These are phyloP conservation scores for Plicaturopsis crispa DNA, from an alignment of 768 basidiomycete species.

Conservation along the genomic window DNA sequence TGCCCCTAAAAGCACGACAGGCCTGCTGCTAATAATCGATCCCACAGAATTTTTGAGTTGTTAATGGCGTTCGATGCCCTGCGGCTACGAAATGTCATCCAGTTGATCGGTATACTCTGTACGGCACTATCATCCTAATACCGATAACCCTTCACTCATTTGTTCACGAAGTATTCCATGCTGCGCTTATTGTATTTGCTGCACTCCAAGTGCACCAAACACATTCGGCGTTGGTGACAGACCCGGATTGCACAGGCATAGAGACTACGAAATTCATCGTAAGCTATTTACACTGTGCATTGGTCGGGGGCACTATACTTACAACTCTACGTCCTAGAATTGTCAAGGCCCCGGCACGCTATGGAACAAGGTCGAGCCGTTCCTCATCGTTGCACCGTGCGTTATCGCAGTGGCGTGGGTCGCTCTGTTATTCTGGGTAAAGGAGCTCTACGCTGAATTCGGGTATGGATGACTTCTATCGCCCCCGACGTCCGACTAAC, in stretches of 20 bases:
- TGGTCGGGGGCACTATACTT: too few species aligned
- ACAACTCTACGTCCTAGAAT: too few species aligned
- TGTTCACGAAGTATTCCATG: slow-evolving; percentile 55
- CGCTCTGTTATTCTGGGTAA: slow-evolving; percentile 59
- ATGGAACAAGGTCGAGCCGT: slow-evolving; percentile 51
- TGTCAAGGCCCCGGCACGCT: slow-evolving; percentile 46
- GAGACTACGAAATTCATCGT: slow-evolving; percentile 28
- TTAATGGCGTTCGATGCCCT: slow-evolving; percentile 82
- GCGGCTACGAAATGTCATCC: slow-evolving; percentile 68
- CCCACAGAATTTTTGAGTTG: slow-evolving; percentile 66
- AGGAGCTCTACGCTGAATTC: slow-evolving; percentile 71
- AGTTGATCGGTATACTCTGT: slow-evolving; percentile 70
- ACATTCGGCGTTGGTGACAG: slow-evolving; percentile 44
- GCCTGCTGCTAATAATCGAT: too few species aligned
- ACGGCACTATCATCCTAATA: slow-evolving; percentile 13
- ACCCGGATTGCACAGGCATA: slow-evolving; percentile 22
- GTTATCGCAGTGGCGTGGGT: slow-evolving; percentile 64
- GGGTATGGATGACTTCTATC: slow-evolving; percentile 43
- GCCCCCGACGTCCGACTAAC: slow-evolving; percentile 5
- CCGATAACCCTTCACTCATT: slow-evolving; percentile 1
- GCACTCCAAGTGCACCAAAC: slow-evolving; percentile 77
- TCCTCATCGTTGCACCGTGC: slow-evolving; percentile 67
- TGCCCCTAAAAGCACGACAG: slow-evolving; percentile 3
- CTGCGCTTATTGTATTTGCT: slow-evolving; percentile 65
- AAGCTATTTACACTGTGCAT: slow-evolving; percentile 14